A percentile compares a stretch with the other conserved stretches of the same genome.
Conservation (phyloP, 106 monocot genomes). For the Narthecium ossifragum region DNA sequence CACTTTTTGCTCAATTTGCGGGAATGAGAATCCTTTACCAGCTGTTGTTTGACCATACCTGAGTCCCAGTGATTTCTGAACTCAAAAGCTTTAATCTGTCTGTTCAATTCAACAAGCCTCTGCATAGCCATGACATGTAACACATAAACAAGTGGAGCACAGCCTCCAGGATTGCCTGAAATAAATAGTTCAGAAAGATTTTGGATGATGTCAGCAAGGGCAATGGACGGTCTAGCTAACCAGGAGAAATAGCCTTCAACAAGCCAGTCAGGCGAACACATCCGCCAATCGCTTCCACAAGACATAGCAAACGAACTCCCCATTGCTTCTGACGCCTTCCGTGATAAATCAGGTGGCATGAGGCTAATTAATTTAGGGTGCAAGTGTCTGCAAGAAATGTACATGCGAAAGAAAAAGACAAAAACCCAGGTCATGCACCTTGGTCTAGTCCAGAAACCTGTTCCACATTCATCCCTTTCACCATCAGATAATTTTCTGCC, state of each 20-base stretch:
- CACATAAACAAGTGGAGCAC: conserved; percentile 51
- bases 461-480: conserved; percentile 15
- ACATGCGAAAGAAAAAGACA: conserved; percentile 70
- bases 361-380: conserved; percentile 54
- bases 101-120: conserved; percentile 66
- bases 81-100: conserved; percentile 45
- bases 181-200: conserved; percentile 25
- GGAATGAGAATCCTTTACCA: background rate
- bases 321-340: conserved; percentile 50
- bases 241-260: conserved; percentile 73
- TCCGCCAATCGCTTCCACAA: conserved; percentile 55
- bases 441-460: background rate
- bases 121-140: conserved; percentile 55
- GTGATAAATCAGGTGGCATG: conserved; percentile 56
- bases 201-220: conserved; percentile 42
- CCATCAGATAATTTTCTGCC: conserved; percentile 29
- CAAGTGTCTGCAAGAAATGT: conserved; percentile 74
- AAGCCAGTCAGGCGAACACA: conserved; percentile 20
- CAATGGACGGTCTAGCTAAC: conserved; percentile 46
- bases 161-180: conserved; percentile 9
- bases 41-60: conserved; percentile 5
- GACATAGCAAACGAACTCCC: conserved; percentile 39
- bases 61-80: conserved; percentile 35
- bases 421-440: conserved; percentile 42
- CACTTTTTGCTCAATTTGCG: conserved; percentile 17